Evolutionary conservation across 352 stramenopile genomes (phyloP).

Genomic region (Blastocystis sp.): DNA sequence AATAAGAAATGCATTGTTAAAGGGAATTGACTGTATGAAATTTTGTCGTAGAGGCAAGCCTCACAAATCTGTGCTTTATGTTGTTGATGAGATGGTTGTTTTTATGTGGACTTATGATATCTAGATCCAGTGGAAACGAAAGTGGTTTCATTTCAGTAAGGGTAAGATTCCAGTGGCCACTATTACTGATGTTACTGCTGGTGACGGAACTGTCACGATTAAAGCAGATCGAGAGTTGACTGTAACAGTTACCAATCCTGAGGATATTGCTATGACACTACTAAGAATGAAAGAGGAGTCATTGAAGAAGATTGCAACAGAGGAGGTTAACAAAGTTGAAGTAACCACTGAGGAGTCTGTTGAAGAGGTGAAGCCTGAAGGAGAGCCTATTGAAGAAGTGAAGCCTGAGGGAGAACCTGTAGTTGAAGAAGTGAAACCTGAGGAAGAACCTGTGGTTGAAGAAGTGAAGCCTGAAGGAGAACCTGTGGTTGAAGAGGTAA

Average conservation of each 20-base stretch:
- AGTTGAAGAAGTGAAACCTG: background rate
- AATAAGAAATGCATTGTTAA: background rate
- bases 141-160: constrained; percentile 19
- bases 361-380: background rate
- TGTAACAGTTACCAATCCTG: background rate
- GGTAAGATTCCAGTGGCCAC: background rate
- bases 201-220: background rate
- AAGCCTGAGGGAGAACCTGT: background rate
- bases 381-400: background rate
- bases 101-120: too few relatives aligned
- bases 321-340: background rate
- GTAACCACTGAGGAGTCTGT: background rate
- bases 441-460: constrained; percentile 31
- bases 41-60: background rate
- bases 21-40: constrained; percentile 22
- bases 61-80: background rate
- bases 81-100: background rate
- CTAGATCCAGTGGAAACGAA: constrained; percentile 25
- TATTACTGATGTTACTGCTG: background rate
- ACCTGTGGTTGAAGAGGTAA: background rate
- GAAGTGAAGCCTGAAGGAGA: background rate
- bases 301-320: background rate
- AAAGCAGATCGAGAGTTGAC: background rate
- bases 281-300: background rate
- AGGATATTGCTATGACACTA: background rate